These are phyloP conservation scores for Herpetospermum pedunculosum DNA, from an alignment of 306 rosid species.

Conservation along the genomic window DNA sequence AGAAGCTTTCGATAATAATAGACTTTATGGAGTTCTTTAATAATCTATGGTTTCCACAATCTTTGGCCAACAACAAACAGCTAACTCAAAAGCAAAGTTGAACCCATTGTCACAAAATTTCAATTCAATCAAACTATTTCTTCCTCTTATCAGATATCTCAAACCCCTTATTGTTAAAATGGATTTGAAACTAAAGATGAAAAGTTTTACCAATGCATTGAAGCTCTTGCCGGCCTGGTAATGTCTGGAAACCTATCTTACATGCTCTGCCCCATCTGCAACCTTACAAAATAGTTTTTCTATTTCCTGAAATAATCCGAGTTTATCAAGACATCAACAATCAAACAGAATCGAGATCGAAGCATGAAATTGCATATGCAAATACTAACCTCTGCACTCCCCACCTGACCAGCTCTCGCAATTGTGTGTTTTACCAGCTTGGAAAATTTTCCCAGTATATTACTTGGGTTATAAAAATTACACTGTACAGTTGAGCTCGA, in stretches of 20 bases:
- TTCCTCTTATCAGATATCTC: background rate
- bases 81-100: background rate
- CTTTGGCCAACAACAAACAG: background rate
- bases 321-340: background rate
- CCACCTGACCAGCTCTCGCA: background rate
- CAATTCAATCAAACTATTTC: background rate
- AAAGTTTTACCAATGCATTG: background rate
- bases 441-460: constrained; percentile 3
- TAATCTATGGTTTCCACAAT: background rate
- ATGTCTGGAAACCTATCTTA: background rate
- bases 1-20: background rate
- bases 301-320: background rate
- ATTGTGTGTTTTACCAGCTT: constrained; percentile 1
- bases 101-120: background rate
- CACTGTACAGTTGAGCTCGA: constrained; percentile 5
- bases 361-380: background rate
- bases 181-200: background rate
- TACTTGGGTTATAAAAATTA: constrained; percentile 9
- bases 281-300: background rate
- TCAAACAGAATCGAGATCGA: background rate
- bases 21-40: background rate
- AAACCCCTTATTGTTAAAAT: background rate
- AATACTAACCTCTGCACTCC: constrained; percentile 3
- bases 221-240: background rate
- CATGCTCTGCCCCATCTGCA: background rate